Evolutionary conservation across 345 rosid species (phyloP).

Genomic region (Geranium brycei): DNA sequence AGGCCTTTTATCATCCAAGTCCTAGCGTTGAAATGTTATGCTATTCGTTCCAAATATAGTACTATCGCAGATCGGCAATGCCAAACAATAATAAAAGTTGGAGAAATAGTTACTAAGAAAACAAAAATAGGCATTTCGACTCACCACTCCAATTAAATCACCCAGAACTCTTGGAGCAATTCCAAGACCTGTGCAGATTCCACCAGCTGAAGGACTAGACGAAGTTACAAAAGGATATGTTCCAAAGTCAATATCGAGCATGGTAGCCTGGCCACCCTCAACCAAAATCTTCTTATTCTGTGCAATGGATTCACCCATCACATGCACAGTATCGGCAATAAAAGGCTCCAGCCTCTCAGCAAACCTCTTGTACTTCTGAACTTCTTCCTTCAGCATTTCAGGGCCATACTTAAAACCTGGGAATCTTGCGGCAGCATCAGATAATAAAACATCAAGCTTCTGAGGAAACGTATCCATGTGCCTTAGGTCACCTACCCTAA

Average conservation of each 20-base stretch:
- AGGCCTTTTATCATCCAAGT: too few species aligned
- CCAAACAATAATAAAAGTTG: too few species aligned
- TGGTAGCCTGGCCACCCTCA: slow-evolving; percentile 98
- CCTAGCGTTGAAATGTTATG: too few species aligned
- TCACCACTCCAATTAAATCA: slow-evolving; percentile 89
- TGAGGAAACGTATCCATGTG: slow-evolving; percentile 89
- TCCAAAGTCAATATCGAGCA: slow-evolving; percentile 92
- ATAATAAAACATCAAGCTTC: slow-evolving; percentile 62
- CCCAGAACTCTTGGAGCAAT: slow-evolving; percentile 86
- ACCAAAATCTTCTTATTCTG: slow-evolving; percentile 77
- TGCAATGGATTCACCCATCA: slow-evolving; percentile 62
- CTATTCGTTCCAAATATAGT: too few species aligned
- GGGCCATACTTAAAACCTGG: slow-evolving; percentile 51
- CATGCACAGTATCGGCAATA: slow-evolving; percentile 74
- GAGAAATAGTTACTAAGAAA: neutral
- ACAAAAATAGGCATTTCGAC: slow-evolving; percentile 12
- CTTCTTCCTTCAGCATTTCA: slow-evolving; percentile 71
- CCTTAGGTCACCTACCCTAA: slow-evolving; percentile 83
- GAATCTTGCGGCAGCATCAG: slow-evolving; percentile 77
- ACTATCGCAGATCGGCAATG: too few species aligned
- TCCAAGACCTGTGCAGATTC: slow-evolving; percentile 90
- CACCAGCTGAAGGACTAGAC: slow-evolving; percentile 96
- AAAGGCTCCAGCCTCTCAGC: slow-evolving; percentile 90
- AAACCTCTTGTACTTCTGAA: slow-evolving; percentile 76
- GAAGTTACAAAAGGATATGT: slow-evolving; percentile 97